Conservation (phyloP, 176 grass and related monocot genomes). For the Musa itinerans region DNA sequence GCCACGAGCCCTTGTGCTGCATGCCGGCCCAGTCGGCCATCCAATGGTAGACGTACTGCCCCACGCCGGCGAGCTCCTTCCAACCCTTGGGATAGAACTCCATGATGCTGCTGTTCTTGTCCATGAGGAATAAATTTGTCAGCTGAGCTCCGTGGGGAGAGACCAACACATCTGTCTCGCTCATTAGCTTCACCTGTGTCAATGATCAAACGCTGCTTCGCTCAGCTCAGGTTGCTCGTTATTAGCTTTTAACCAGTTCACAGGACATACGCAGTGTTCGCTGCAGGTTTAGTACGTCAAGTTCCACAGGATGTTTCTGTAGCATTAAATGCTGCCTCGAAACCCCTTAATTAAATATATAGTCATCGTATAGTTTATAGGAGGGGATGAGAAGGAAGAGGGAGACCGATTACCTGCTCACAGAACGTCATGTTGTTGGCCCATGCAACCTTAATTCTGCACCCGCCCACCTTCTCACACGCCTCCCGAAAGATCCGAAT, state of each 20-base stretch:
- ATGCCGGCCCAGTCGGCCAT: constrained; percentile 38
- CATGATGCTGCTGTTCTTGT: constrained; percentile 59
- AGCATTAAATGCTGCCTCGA: too few relatives aligned
- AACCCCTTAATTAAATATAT: too few relatives aligned
- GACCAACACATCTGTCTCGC: constrained; percentile 51
- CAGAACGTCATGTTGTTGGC: constrained; percentile 55
- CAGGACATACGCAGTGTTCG: too few relatives aligned
- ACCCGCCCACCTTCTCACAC: constrained; percentile 33
- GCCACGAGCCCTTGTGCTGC: constrained; percentile 62
- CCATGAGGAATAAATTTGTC: constrained; percentile 68
- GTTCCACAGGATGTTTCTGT: too few relatives aligned
- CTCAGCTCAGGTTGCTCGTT: too few relatives aligned
- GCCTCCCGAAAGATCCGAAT: constrained; percentile 30
- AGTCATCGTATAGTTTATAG: too few relatives aligned
- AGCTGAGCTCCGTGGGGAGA: constrained; percentile 65
- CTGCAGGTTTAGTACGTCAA: too few relatives aligned
- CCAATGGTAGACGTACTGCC: constrained; percentile 67
- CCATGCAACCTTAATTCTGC: constrained; percentile 27
- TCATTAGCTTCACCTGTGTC: constrained; percentile 47
- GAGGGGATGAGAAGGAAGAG: too few relatives aligned
- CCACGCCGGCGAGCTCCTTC: constrained; percentile 33
- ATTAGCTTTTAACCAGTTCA: too few relatives aligned
- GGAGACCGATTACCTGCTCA: constrained; percentile 20
- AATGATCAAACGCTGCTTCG: background rate
- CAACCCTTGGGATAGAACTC: constrained; percentile 70